Conservation (phyloP, 148 eudicot genomes). For the Chenopodium album region DNA sequence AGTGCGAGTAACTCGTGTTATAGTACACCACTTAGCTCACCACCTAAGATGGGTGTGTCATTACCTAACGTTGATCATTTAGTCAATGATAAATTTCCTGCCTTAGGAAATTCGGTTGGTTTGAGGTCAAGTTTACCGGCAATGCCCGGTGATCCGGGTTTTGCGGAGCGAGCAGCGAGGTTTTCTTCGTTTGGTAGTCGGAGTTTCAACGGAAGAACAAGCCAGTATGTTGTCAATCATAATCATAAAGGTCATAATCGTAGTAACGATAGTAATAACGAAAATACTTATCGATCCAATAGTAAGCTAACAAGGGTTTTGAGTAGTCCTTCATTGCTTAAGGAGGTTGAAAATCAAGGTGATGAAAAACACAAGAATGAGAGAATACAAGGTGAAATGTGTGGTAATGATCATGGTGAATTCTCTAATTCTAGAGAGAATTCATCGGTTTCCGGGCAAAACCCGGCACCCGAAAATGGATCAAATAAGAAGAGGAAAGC, state of each 20-base stretch:
- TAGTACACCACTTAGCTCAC: constrained; percentile 52
- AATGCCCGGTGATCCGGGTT: constrained; percentile 72
- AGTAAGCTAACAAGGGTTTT: constrained; percentile 40
- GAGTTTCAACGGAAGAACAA: constrained; percentile 69
- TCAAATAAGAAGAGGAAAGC: constrained; percentile 63
- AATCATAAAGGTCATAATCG: not conserved
- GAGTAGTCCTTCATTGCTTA: constrained; percentile 53
- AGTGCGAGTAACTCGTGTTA: constrained; percentile 35
- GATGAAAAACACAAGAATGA: constrained; percentile 19
- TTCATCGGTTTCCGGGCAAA: constrained; percentile 60
- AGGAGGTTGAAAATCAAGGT: constrained; percentile 39
- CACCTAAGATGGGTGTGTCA: constrained; percentile 41
- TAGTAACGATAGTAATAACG: constrained; percentile 19
- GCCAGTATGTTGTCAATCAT: constrained; percentile 30
- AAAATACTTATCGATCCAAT: constrained; percentile 30
- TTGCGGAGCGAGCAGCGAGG: constrained; percentile 78
- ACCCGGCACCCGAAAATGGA: constrained; percentile 43
- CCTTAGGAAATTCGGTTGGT: constrained; percentile 41
- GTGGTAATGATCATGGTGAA: constrained; percentile 27
- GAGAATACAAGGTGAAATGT: constrained; percentile 12
- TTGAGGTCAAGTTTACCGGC: constrained; percentile 42
- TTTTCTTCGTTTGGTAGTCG: constrained; percentile 82
- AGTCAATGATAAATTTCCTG: constrained; percentile 34
- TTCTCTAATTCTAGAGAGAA: constrained; percentile 44
- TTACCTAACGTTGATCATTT: constrained; percentile 41